phyloP scores from a whole-genome alignment of 2,329 filamentous ascomycete species.

The Aaosphaeria pasadenensis region DNA sequence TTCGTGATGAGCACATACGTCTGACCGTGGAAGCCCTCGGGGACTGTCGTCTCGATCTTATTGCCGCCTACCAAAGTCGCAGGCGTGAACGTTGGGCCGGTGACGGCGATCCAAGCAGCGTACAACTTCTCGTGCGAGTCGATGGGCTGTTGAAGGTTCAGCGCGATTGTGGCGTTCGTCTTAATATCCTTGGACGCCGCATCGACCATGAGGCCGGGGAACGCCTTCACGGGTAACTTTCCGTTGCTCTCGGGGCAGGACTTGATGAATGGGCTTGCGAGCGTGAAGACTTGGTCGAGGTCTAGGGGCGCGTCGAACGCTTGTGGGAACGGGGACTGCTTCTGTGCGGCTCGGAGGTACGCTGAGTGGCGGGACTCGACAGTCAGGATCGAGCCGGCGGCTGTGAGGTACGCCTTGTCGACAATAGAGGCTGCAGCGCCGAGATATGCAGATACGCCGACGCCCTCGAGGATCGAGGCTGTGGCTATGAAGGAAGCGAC shows the following conservation, averaged over 20 bases:
- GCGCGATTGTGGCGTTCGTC: conserved; percentile 10
- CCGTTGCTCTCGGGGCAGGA: conserved; percentile 56
- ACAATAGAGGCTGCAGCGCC: conserved; percentile 59
- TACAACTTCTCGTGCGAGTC: conserved; percentile 19
- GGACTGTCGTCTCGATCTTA: conserved; percentile 22
- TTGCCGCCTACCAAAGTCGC: conserved; percentile 18
- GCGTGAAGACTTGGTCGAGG: conserved; percentile 60
- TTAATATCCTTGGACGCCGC: conserved; percentile 11
- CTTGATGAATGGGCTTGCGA: conserved; percentile 62
- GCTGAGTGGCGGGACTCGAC: conserved; percentile 64
- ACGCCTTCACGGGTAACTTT: conserved; percentile 58
- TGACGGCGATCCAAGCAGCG: conserved; percentile 39
- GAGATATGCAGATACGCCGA: conserved; percentile 60
- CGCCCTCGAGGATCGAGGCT: conserved; percentile 53
- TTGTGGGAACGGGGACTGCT: conserved; percentile 54
- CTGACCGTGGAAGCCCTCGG: conserved; percentile 35
- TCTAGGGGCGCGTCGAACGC: conserved; percentile 60
- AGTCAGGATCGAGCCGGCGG: conserved; percentile 61
- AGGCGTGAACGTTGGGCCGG: conserved; percentile 32
- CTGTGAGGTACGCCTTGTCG: conserved; percentile 57
- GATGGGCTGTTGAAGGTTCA: conserved; percentile 3
- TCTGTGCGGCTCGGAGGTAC: conserved; percentile 54
- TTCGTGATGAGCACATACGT: conserved; percentile 42
- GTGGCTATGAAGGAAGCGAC: conserved; percentile 51
- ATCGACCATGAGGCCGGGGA: conserved; percentile 46